Percentiles rank a stretch among this genome's conserved stretches.
These are phyloP conservation scores for Acarospora socialis DNA, from an alignment of 2,329 filamentous ascomycete species.

Conservation along the genomic window DNA sequence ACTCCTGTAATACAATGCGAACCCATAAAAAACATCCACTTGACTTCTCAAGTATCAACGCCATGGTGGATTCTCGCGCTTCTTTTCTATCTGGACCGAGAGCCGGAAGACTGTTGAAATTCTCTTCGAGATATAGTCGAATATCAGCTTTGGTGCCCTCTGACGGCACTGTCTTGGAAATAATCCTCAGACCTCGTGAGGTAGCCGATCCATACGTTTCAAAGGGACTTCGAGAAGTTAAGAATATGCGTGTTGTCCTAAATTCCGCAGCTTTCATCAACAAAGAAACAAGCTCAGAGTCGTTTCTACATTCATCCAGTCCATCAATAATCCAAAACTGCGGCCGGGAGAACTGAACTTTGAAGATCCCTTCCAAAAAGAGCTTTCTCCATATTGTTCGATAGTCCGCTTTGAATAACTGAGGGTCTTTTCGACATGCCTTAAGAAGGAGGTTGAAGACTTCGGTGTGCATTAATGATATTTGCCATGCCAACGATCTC, in stretches of 20 bases:
- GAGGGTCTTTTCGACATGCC: conserved; percentile 14
- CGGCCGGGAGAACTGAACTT: conserved; percentile 11
- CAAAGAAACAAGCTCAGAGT: conserved; percentile 16
- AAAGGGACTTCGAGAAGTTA: conserved; percentile 16
- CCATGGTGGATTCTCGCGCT: conserved; percentile 9
- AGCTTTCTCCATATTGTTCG: conserved; percentile 19
- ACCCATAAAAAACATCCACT: conserved; percentile 22
- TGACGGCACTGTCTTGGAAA: conserved; percentile 12
- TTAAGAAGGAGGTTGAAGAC: conserved; percentile 11
- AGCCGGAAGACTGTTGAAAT: conserved; percentile 15
- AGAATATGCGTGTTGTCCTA: conserved; percentile 18
- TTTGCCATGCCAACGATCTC: conserved; percentile 20
- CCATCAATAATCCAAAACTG: conserved; percentile 24
- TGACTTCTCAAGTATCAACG: conserved; percentile 16
- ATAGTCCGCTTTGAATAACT: conserved; percentile 16
- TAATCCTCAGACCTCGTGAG: conserved; percentile 9
- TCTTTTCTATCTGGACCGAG: conserved; percentile 9
- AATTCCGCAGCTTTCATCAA: conserved; percentile 14
- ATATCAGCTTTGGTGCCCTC: conserved; percentile 18
- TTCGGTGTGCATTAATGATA: conserved; percentile 18
- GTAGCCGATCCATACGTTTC: conserved; percentile 8
- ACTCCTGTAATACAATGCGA: conserved; percentile 16
- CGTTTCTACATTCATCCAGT: conserved; percentile 19
- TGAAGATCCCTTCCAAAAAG: conserved; percentile 15
- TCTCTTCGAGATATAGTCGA: conserved; percentile 13